phyloP scores from a whole-genome alignment of 2,329 filamentous ascomycete species.

The Fusarium albosuccineum region DNA sequence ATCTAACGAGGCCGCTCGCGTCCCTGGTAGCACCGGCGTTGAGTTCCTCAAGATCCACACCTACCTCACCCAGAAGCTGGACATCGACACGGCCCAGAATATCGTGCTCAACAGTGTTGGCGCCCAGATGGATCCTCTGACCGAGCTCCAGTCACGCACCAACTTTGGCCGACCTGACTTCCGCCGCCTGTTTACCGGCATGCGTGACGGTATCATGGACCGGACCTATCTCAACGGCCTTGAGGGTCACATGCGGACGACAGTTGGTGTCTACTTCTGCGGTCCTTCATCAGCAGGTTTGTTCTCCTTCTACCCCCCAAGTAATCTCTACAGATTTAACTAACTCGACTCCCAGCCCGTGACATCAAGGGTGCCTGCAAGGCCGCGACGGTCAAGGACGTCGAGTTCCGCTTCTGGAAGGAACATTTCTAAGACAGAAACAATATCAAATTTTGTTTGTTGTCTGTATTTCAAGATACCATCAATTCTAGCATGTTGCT shows the following conservation, averaged over 20 bases:
- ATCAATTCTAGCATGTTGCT: constrained; percentile 26
- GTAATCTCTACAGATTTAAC: constrained; percentile 18
- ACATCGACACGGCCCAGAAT: constrained; percentile 93
- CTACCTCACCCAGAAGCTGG: constrained; percentile 93
- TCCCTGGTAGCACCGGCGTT: constrained; percentile 74
- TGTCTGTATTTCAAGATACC: constrained; percentile 41
- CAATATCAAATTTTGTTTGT: constrained; percentile 27
- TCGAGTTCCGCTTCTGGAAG: constrained; percentile 99
- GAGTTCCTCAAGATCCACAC: constrained; percentile 99
- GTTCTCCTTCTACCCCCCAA: constrained; percentile 39
- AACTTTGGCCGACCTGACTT: constrained; percentile 98
- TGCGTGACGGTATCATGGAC: constrained; percentile 90
- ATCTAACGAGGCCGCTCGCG: constrained; percentile 75
- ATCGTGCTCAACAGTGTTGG: constrained; percentile 97
- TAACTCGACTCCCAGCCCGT: constrained; percentile 71
- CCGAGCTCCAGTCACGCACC: constrained; percentile 88
- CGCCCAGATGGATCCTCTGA: constrained; percentile 87
- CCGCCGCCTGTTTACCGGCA: constrained; percentile 79
- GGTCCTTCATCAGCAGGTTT: constrained; percentile 80
- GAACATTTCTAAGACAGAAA: constrained; percentile 77
- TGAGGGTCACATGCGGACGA: constrained; percentile 80
- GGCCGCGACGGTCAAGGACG: constrained; percentile 78
- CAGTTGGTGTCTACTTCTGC: constrained; percentile 98
- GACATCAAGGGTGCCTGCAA: constrained; percentile 88
- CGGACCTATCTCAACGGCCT: constrained; percentile 87